A percentile compares a stretch with the other conserved stretches of the same genome.
These are phyloP conservation scores for Coniochaeta hoffmannii DNA, from an alignment of 2,329 filamentous ascomycete genomes.

Conservation along the genomic window DNA sequence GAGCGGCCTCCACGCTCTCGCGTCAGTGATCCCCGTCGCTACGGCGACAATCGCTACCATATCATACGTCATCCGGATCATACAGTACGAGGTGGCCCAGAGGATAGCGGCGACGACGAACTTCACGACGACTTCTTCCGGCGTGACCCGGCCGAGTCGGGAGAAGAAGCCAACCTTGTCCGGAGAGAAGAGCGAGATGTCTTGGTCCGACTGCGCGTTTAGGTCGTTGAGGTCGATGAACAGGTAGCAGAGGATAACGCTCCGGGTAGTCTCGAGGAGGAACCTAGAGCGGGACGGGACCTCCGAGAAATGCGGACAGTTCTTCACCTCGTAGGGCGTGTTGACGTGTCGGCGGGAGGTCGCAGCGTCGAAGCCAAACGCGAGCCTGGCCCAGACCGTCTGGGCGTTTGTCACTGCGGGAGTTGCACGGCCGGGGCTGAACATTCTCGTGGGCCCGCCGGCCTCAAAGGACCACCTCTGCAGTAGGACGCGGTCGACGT, in stretches of 20 bases:
- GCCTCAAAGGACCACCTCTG: not conserved
- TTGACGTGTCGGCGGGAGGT: not conserved
- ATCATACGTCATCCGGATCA: not conserved
- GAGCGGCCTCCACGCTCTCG: not conserved
- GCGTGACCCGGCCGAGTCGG: not conserved
- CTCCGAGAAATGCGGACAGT: not conserved
- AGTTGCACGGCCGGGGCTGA: not conserved
- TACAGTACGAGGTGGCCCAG: not conserved
- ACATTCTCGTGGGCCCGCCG: not conserved
- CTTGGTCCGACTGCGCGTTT: not conserved
- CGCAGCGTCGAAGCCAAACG: not conserved
- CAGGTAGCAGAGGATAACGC: not conserved
- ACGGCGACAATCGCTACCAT: not conserved
- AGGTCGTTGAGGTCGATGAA: not conserved
- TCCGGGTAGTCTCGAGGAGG: not conserved
- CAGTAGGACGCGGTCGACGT: not conserved
- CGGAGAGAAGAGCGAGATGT: not conserved
- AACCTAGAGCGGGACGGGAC: not conserved
- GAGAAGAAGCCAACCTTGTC: not conserved
- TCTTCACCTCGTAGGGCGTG: conserved; percentile 1
- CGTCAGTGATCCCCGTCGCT: not conserved
- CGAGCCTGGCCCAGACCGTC: not conserved
- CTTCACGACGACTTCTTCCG: not conserved
- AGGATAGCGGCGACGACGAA: not conserved
- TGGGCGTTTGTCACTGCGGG: not conserved